Evolutionary conservation across 73 alveolate species (phyloP).

Genomic region (Tetrahymena borealis): DNA sequence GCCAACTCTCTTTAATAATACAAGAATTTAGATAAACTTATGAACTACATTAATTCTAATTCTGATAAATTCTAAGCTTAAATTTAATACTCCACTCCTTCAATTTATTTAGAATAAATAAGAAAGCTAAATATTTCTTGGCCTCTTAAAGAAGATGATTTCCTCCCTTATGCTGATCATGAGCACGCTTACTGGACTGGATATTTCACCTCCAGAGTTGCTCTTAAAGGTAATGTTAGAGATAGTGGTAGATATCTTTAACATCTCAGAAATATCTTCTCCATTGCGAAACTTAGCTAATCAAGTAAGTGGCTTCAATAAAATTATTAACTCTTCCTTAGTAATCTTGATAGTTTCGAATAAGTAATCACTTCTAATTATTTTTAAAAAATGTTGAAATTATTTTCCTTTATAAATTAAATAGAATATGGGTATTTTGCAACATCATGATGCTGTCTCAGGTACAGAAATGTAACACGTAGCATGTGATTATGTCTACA

Average conservation of each 20-base stretch:
- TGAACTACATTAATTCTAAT: slow-evolving; percentile 44
- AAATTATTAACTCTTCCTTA: slow-evolving; percentile 3
- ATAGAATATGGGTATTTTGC: slow-evolving; percentile 35
- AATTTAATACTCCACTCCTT: slow-evolving; percentile 88
- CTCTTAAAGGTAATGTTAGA: too few species aligned
- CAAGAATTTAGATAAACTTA: slow-evolving; percentile 55
- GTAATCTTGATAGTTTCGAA: too few species aligned
- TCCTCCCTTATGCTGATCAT: slow-evolving; percentile 61
- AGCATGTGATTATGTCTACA: slow-evolving; percentile 53
- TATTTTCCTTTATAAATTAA: background rate
- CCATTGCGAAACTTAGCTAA: background rate
- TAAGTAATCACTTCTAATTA: too few species aligned
- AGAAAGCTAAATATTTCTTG: slow-evolving; percentile 42
- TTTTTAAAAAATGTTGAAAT: too few species aligned
- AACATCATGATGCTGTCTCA: slow-evolving; percentile 84
- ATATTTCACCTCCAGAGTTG: slow-evolving; percentile 71
- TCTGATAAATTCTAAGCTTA: slow-evolving; percentile 45
- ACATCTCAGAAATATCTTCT: too few species aligned
- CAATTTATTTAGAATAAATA: slow-evolving; percentile 67
- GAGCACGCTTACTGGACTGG: slow-evolving; percentile 77
- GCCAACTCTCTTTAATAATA: slow-evolving; percentile 47
- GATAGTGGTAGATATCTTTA: too few species aligned
- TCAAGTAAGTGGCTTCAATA: background rate
- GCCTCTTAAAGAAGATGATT: slow-evolving; percentile 60
- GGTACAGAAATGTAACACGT: slow-evolving; percentile 80